These are phyloP conservation scores for Calonectria naviculata DNA, from an alignment of 2,329 filamentous ascomycete species.

Conservation along the genomic window DNA sequence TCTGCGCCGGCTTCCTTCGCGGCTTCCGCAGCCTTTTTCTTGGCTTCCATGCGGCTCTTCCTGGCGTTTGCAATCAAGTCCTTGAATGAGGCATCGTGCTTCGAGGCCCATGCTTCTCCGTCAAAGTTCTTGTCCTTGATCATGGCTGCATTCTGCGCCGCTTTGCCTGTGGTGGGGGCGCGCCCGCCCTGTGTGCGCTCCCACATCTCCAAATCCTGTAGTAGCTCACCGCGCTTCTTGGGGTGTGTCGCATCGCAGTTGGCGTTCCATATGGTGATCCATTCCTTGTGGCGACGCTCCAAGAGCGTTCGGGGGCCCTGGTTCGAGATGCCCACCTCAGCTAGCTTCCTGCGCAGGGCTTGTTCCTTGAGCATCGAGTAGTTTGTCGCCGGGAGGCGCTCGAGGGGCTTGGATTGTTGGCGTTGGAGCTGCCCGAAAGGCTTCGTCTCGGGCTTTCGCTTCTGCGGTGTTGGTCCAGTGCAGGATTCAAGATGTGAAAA, in stretches of 20 bases:
- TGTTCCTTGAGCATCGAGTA: constrained; percentile 89
- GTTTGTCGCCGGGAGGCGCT: constrained; percentile 82
- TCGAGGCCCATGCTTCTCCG: constrained; percentile 77
- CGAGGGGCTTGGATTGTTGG: constrained; percentile 54
- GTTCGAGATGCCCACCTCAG: constrained; percentile 81
- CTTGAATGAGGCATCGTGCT: constrained; percentile 80
- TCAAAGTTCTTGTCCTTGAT: constrained; percentile 93
- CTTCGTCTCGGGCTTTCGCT: constrained; percentile 17
- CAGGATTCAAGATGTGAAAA: constrained; percentile 84
- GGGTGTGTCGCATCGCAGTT: constrained; percentile 89
- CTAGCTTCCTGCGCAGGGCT: constrained; percentile 82
- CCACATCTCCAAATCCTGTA: constrained; percentile 87
- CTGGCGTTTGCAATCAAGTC: constrained; percentile 82
- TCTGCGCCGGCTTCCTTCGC: constrained; percentile 19
- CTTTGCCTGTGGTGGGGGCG: constrained; percentile 53
- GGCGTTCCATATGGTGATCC: constrained; percentile 96
- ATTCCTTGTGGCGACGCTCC: constrained; percentile 87
- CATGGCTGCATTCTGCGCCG: constrained; percentile 51
- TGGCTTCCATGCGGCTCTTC: constrained; percentile 59
- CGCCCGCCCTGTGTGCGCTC: constrained; percentile 82
- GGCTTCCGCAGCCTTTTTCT: constrained; percentile 41
- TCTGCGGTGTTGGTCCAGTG: constrained; percentile 48
- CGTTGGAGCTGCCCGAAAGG: constrained; percentile 33
- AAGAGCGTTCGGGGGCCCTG: constrained; percentile 76
- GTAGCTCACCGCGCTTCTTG: constrained; percentile 75